Percentiles rank a stretch among this genome's conserved stretches.
Evolutionary conservation across 371 early-diverging fungal genomes (phyloP).

Genomic region (Apophysomyces variabilis): DNA sequence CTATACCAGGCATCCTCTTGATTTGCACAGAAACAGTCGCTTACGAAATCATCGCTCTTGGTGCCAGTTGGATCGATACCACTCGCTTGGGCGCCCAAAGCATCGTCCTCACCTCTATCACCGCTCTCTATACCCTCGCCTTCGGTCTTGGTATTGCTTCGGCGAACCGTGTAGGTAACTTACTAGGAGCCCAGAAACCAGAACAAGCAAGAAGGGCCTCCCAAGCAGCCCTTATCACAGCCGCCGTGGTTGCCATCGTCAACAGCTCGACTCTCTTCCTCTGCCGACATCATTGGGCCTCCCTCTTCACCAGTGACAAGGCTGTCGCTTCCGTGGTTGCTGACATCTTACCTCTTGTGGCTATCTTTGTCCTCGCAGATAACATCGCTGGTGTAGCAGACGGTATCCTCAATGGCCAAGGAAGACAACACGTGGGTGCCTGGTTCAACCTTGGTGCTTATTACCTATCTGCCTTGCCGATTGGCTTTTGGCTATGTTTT

Average conservation of each 20-base stretch:
- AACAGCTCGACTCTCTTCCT: conserved; percentile 35
- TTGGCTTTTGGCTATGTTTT: conserved; percentile 67
- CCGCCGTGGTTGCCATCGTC: conserved; percentile 32
- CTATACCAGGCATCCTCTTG: conserved; percentile 71
- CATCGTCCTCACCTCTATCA: conserved; percentile 73
- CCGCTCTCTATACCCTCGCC: conserved; percentile 70
- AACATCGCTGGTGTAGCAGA: conserved; percentile 69
- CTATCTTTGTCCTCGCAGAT: conserved; percentile 78
- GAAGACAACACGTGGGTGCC: conserved; percentile 72
- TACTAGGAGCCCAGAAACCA: conserved; percentile 61
- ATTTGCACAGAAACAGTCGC: conserved; percentile 72
- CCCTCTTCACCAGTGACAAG: conserved; percentile 68
- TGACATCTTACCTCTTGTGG: conserved; percentile 70
- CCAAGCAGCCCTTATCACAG: conserved; percentile 44
- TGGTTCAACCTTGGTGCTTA: conserved; percentile 66
- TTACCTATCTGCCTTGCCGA: conserved; percentile 67
- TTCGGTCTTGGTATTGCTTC: conserved; percentile 70
- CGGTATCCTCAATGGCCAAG: conserved; percentile 74
- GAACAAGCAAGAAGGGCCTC: conserved; percentile 53
- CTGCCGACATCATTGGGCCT: conserved; percentile 59
- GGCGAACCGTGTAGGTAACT: conserved; percentile 79
- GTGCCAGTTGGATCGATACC: conserved; percentile 79
- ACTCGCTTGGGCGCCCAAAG: conserved; percentile 82
- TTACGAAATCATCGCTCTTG: conserved; percentile 64
- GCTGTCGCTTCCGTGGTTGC: conserved; percentile 69